phyloP scores from a whole-genome alignment of 306 rosid genomes.

The Cucumis melo region DNA sequence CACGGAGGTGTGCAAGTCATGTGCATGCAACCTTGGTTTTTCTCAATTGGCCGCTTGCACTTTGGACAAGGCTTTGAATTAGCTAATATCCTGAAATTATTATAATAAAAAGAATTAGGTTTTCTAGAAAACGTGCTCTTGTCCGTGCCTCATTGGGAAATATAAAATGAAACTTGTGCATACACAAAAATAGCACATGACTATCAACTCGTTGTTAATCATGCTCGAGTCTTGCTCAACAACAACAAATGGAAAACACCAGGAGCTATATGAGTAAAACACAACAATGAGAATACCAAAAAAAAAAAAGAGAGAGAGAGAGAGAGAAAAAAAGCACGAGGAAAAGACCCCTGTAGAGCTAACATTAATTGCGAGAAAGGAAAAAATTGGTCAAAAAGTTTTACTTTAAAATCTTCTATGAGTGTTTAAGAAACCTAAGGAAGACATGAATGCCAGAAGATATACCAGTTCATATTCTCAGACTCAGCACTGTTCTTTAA shows the following conservation, averaged over 20 bases:
- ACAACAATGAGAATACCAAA: background rate
- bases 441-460: background rate
- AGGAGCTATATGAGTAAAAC: background rate
- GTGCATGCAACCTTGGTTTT: slow-evolving; percentile 84
- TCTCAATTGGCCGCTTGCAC: slow-evolving; percentile 85
- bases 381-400: background rate
- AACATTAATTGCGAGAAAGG: background rate
- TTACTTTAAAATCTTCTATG: background rate
- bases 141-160: background rate
- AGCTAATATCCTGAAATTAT: slow-evolving; percentile 44
- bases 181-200: background rate
- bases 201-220: background rate
- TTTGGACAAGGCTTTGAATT: slow-evolving; percentile 87
- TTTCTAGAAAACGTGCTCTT: background rate
- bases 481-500: slow-evolving; percentile 62
- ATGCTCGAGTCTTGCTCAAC: background rate
- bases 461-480: slow-evolving; percentile 59
- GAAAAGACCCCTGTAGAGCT: background rate
- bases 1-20: slow-evolving; percentile 85
- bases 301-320: background rate
- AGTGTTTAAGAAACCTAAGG: background rate
- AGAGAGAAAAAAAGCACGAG: background rate
- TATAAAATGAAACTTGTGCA: background rate
- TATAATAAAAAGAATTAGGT: background rate
- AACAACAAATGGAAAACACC: background rate